phyloP scores from a whole-genome alignment of 148 eudicot species.

The Nyssa sinensis region DNA sequence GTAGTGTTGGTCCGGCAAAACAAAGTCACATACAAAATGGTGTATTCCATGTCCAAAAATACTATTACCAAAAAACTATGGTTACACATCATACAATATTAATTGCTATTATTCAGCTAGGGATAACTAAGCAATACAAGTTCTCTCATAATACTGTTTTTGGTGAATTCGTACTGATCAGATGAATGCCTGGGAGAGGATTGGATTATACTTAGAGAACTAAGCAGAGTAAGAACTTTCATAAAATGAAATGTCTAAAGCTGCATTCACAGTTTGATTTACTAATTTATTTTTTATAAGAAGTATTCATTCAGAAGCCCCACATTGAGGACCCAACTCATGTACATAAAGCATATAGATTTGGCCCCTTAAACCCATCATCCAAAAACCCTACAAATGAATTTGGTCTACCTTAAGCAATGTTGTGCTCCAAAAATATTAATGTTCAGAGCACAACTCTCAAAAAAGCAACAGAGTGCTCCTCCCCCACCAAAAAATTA shows the following conservation, averaged over 20 bases:
- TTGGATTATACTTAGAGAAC: neutral
- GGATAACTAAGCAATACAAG: neutral
- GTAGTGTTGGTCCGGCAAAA: neutral
- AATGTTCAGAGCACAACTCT: no score
- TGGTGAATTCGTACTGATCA: neutral
- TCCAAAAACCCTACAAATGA: no score
- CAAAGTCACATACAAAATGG: neutral
- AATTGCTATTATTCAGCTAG: neutral
- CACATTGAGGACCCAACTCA: no score
- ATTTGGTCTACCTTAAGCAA: no score
- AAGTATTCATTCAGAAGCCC: no score
- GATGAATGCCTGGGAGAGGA: neutral
- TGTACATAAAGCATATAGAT: no score
- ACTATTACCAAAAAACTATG: no score
- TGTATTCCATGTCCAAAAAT: neutral
- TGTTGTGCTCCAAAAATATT: no score
- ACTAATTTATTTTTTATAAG: no score
- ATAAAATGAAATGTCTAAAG: neutral
- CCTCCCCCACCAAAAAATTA: no score
- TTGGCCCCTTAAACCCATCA: no score
- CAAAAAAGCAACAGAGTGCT: no score
- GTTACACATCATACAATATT: neutral
- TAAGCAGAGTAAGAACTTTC: neutral
- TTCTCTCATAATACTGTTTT: neutral
- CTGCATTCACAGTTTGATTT: neutral